Conservation (phyloP, 2,329 filamentous ascomycete genomes). For the Tolypocladium guangdongense region DNA sequence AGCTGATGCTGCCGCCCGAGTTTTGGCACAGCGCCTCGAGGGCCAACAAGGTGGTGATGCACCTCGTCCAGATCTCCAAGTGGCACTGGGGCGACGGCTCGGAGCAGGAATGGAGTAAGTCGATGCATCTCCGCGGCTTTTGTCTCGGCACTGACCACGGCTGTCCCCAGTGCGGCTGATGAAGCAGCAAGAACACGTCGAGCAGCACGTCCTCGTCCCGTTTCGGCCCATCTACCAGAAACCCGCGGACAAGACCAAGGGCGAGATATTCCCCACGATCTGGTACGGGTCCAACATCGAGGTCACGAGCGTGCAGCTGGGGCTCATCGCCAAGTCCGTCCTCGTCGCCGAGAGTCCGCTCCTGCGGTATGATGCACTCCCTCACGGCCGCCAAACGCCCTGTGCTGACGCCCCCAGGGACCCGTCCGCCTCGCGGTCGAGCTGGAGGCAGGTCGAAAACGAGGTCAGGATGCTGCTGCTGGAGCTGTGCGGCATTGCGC, state of each 20-base stretch:
- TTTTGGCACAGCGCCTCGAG: constrained; percentile 23
- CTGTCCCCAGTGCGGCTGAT: constrained; percentile 19
- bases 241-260: constrained; percentile 22
- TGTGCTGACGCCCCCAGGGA: constrained; percentile 6
- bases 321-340: constrained; percentile 27
- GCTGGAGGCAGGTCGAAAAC: constrained; percentile 25
- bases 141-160: neutral
- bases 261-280: constrained; percentile 28
- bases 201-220: constrained; percentile 18
- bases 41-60: constrained; percentile 29
- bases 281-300: constrained; percentile 29
- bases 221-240: constrained; percentile 23
- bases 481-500: constrained; percentile 27
- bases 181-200: constrained; percentile 23
- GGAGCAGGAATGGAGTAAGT: constrained; percentile 26
- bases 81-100: constrained; percentile 28
- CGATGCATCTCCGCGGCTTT: neutral
- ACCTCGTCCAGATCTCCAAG: constrained; percentile 28
- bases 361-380: constrained; percentile 16
- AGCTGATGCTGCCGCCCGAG: constrained; percentile 23
- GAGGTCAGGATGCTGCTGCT: constrained; percentile 26
- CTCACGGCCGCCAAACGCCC: neutral
- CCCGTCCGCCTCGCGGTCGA: constrained; percentile 14
- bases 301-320: constrained; percentile 28
- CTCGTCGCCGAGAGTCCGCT: constrained; percentile 27